Conservation (phyloP, 257 asterid species). For the Mentha longifolia region DNA sequence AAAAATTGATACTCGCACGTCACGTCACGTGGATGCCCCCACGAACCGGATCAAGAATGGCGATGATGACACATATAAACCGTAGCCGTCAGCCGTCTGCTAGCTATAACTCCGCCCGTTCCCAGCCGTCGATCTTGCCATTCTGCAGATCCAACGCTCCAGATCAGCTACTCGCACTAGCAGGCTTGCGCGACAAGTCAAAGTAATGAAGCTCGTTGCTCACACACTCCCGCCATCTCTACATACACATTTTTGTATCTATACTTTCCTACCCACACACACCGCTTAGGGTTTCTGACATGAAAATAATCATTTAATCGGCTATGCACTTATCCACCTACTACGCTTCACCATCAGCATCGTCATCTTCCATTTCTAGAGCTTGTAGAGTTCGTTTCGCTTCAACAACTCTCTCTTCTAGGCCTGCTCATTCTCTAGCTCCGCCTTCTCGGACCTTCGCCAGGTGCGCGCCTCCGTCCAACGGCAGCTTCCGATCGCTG, state of each 20-base stretch:
- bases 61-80: too few species aligned
- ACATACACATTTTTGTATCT: constrained; percentile 22
- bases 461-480: constrained; percentile 30
- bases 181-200: too few species aligned
- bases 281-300: constrained; percentile 26
- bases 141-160: too few species aligned
- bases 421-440: constrained; percentile 22
- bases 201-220: neutral
- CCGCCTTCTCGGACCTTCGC: constrained; percentile 29
- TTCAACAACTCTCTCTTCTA: constrained; percentile 31
- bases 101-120: too few species aligned
- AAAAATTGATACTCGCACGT: too few species aligned
- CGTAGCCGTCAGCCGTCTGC: too few species aligned
- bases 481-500: constrained; percentile 41
- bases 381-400: constrained; percentile 54
- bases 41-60: too few species aligned
- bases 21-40: too few species aligned
- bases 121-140: too few species aligned
- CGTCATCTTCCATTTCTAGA: constrained; percentile 49
- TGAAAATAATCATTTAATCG: constrained; percentile 29
- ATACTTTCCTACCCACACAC: neutral
- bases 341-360: constrained; percentile 46
- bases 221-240: constrained; percentile 11
- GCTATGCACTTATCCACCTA: constrained; percentile 53
- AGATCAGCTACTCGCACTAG: too few species aligned